Base-by-base conservation (phyloP, 805 yeast species). In the Pichia manshurica region DNA sequence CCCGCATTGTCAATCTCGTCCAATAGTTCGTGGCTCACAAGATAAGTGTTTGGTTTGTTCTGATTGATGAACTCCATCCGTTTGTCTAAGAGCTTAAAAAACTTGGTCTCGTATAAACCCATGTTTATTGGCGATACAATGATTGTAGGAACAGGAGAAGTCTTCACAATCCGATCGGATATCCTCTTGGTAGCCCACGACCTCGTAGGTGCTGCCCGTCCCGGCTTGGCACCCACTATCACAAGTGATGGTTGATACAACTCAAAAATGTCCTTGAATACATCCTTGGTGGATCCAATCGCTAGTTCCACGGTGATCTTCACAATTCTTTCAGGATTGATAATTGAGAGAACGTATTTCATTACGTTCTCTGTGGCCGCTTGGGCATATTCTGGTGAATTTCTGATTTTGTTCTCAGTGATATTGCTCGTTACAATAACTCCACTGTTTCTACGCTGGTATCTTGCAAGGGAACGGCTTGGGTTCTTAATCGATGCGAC, bases 131-230 rank as follows among this genome's bases (percentile, higher is more conserved):
- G 79, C 1, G 89, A 85, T 0, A 79, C 82, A 42, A 82, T 75
- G 21, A 83, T 71, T n/a, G 80, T 75, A 0, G 90, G 89, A 15
- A 82, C 72, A 4, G 82, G 79, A 54, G 74, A 80, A 56, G 75
- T 77, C 56, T 78, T 80, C 25, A 83, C 84, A 40, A 82, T 67
- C 42, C 86, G 66, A 58, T 82, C 87, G 21, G 84, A 74, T 35
- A 84, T 64, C 53, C 83, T 77, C 28, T 82, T 74, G 5, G 84
- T 76, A 36, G 66, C 66, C 84, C 88, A 79, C 21, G 82, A 72
- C 49, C 75, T 68, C 21, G 79, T 67, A 2, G 84, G 81, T 16
- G 69, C 65, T 1, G 80, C 79, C 40, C 55, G 53, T 3, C 64
- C 54, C 19, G 80, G 79, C 52, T 79, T 79, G 1, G 82, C 73